Evolutionary conservation across 495 filamentous ascomycete genomes (phyloP).

Genomic region (Neurospora sp.): DNA sequence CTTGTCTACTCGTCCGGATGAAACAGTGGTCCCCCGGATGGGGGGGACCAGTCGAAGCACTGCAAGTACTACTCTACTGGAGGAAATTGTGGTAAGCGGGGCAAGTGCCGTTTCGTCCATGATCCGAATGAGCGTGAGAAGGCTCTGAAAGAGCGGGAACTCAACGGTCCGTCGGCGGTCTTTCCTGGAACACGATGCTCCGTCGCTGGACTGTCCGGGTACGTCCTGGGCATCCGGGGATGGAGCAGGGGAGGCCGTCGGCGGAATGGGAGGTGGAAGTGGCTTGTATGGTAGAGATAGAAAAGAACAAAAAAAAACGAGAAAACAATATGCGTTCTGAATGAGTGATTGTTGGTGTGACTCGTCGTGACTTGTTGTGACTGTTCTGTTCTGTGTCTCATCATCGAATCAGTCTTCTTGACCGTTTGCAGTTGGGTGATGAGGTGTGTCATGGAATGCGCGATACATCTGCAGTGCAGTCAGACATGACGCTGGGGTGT

Average conservation of each 20-base stretch:
- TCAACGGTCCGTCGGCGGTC: background rate
- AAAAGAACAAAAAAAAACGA: background rate
- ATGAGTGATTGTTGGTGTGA: background rate
- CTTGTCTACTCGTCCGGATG: conserved; percentile 30
- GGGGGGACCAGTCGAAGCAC: conserved; percentile 42
- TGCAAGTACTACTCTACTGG: conserved; percentile 53
- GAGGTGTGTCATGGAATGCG: background rate
- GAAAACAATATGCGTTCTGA: background rate
- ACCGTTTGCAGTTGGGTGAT: background rate
- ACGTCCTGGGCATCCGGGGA: background rate
- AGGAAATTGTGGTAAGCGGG: conserved; percentile 52
- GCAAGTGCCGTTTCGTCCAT: conserved; percentile 55
- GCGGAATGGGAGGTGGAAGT: background rate
- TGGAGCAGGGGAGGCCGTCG: background rate
- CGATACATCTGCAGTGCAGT: background rate
- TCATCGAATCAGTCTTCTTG: background rate
- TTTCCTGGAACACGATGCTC: background rate
- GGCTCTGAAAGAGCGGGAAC: background rate
- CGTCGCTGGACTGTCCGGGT: background rate
- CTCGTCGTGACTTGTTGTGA: background rate
- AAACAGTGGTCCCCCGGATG: conserved; percentile 27
- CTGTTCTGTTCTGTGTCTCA: background rate
- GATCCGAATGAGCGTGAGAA: conserved; percentile 43
- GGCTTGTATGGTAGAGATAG: background rate
- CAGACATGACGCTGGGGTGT: background rate